Percentiles rank a stretch among this genome's conserved stretches.
phyloP scores from a whole-genome alignment of 2,329 filamentous ascomycete genomes.

The Paecilomyces dactylethromorphus region DNA sequence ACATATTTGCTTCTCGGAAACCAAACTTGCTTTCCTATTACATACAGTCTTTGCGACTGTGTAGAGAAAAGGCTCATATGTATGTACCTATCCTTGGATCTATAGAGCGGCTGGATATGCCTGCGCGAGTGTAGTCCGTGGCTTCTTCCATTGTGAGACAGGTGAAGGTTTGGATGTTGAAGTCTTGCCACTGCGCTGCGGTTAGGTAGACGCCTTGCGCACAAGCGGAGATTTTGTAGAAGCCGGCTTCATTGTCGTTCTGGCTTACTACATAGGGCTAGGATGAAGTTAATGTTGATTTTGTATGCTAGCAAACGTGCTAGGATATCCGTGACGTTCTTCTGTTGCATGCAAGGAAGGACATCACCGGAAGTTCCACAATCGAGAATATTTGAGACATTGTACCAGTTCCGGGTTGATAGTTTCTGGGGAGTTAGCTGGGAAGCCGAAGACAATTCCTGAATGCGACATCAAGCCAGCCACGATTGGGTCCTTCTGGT shows the following conservation, averaged over 20 bases:
- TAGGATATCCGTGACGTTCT: conserved; percentile 30
- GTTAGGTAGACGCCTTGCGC: conserved; percentile 34
- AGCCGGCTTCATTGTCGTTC: conserved; percentile 43
- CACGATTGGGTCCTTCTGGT: conserved; percentile 29
- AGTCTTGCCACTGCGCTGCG: conserved; percentile 28
- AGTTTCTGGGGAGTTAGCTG: conserved; percentile 29
- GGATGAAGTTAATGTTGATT: too few relatives aligned
- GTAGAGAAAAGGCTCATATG: too few relatives aligned
- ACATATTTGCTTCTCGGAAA: too few relatives aligned
- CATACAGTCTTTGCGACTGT: too few relatives aligned
- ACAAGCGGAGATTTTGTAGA: conserved; percentile 42
- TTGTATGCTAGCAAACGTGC: too few relatives aligned
- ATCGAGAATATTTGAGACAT: conserved; percentile 32
- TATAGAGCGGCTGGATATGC: too few relatives aligned
- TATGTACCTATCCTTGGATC: too few relatives aligned
- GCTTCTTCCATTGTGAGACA: conserved; percentile 40
- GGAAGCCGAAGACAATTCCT: conserved; percentile 38
- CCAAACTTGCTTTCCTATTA: too few relatives aligned
- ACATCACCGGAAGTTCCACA: conserved; percentile 26
- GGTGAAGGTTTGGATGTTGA: conserved; percentile 41
- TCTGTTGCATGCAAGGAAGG: conserved; percentile 34
- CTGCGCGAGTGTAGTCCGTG: conserved; percentile 23
- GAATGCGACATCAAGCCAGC: conserved; percentile 31
- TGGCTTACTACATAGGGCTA: conserved; percentile 38
- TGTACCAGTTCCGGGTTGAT: conserved; percentile 37